Base-by-base conservation (phyloP, 768 basidiomycete genomes). In the Podaxis carcinomalis region DNA sequence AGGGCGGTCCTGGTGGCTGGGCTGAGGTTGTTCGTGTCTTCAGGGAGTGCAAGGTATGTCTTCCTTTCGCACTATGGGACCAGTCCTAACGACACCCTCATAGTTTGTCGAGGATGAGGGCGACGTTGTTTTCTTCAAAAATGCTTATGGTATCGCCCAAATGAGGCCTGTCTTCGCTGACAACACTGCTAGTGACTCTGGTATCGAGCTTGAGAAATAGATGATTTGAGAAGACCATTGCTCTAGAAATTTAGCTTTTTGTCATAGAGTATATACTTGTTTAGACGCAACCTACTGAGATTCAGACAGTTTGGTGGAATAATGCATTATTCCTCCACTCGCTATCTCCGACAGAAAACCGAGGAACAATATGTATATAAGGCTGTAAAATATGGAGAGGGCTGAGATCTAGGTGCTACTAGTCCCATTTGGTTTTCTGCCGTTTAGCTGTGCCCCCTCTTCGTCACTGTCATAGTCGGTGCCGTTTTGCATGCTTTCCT, bases 41-140 rank as follows among this genome's bases (percentile, higher is more conserved):
- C 77, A 81, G 75, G 66, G 83, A 87, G 67, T 94, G 92, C 89
- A 90, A 89, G 78, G 85, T 85, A 66, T 9, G 66, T 65, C 51
- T 39, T 4, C 32, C 23, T n/a, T 27, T 21, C 21, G 4, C 16
- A 14, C 54, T 4, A n/a, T 0, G 19, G 5, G 10, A n/a, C 14
- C 40, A 9, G 10, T 44, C 14, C 42, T 57, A 7, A 56, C 16
- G 37, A 47, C 28, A 32, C 54, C 50, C 25, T 46, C 1, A 19
- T 58, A 86, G 85, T 98, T 94, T 72, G 90, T 99, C 51, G 96
- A 98, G 74, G 94, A 98, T 70, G 89, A 92, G 66, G 95, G 93
- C 42, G 86, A 92, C 66, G 85, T 97, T 63, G 71, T 95, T 62
- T 95, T 95, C 79, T 96, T 87, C 84, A 93, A 93, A 83, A 91